Percentiles rank a stretch among this genome's conserved stretches.
Conservation (phyloP, 805 yeast species). For the Naumovozyma castellii region DNA sequence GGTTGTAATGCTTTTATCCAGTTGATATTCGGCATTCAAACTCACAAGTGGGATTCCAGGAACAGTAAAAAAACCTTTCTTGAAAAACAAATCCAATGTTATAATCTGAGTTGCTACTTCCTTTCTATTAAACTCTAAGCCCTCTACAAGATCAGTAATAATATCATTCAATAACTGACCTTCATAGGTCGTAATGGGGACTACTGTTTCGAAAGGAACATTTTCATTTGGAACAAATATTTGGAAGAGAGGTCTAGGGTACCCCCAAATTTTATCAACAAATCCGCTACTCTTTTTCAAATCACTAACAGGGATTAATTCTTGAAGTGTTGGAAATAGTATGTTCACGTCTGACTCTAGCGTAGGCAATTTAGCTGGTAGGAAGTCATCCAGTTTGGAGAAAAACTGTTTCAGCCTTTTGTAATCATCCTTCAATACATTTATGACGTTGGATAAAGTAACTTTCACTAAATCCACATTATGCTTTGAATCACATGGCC, state of each 20-base stretch:
- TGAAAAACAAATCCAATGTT: constrained; percentile 59
- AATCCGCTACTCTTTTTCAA: constrained; percentile 31
- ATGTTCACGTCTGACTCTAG: constrained; percentile 9
- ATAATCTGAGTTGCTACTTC: constrained; percentile 74
- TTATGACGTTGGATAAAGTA: constrained; percentile 39
- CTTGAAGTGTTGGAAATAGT: constrained; percentile 27
- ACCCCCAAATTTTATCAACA: constrained; percentile 53
- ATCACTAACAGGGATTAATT: constrained; percentile 20
- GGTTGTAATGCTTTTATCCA: too few relatives aligned
- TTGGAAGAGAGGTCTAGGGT: constrained; percentile 47
- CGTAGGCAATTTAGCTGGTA: constrained; percentile 18
- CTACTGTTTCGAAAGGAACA: constrained; percentile 52
- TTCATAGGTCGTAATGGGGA: constrained; percentile 36
- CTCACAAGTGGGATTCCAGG: too few relatives aligned
- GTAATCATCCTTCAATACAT: constrained; percentile 31
- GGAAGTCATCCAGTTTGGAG: constrained; percentile 29
- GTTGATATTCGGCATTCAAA: too few relatives aligned
- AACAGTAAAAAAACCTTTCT: constrained; percentile 45
- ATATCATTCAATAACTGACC: constrained; percentile 62
- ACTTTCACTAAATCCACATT: constrained; percentile 32
- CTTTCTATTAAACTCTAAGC: constrained; percentile 74
- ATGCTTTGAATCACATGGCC: neutral
- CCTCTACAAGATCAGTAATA: constrained; percentile 56
- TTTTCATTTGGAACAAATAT: constrained; percentile 38
- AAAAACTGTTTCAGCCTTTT: constrained; percentile 27